These are phyloP conservation scores for Gymnopilus junonius DNA, from an alignment of 768 basidiomycete species.

Conservation along the genomic window DNA sequence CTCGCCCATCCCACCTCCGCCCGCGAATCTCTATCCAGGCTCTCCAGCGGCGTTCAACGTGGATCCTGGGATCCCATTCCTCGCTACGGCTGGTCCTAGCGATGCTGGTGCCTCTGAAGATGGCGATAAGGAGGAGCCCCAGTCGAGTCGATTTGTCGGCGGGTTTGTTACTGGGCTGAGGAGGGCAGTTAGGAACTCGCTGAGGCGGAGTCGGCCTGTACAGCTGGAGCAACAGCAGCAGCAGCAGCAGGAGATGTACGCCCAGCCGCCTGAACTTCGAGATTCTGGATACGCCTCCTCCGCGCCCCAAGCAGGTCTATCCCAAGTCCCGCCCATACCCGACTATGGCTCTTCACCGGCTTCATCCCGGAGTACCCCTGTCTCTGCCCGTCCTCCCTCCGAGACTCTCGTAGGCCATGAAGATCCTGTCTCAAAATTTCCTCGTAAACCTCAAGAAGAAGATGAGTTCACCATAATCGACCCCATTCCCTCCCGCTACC, in stretches of 20 bases:
- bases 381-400: constrained; percentile 7
- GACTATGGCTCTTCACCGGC: not conserved
- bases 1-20: constrained; percentile 26
- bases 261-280: constrained; percentile 5
- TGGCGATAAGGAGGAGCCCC: constrained; percentile 6
- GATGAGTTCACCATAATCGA: not conserved
- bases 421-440: too few relatives aligned
- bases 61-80: constrained; percentile 27
- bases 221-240: constrained; percentile 1
- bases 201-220: constrained; percentile 8
- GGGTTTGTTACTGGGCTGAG: constrained; percentile 38
- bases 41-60: constrained; percentile 22
- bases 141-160: constrained; percentile 23
- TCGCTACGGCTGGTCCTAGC: constrained; percentile 20
- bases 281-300: constrained; percentile 25
- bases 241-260: not conserved
- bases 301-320: not conserved
- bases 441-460: too few relatives aligned
- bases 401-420: constrained; percentile 25
- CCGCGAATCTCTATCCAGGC: constrained; percentile 22
- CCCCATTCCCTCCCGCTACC: too few relatives aligned
- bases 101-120: constrained; percentile 7
- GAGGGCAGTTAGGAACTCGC: constrained; percentile 28
- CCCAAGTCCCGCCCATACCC: too few relatives aligned
- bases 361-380: not conserved